Conservation (phyloP, 768 basidiomycete genomes). For the Leucosporidium scottii region DNA sequence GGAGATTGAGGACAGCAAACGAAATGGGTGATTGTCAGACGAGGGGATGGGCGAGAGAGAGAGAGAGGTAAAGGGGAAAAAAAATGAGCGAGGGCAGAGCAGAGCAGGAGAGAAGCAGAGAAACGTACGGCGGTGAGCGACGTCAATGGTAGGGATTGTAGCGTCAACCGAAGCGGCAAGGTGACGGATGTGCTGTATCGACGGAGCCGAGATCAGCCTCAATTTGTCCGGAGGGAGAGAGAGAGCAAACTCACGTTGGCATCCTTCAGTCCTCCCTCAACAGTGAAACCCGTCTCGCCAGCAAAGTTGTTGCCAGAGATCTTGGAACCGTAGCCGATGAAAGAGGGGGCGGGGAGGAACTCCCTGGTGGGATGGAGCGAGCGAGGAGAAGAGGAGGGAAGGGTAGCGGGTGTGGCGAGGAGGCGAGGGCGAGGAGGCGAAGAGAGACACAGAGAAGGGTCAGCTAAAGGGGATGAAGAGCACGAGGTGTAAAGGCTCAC, state of each 20-base stretch:
- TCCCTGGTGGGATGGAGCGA: conserved; percentile 44
- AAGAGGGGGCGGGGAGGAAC: conserved; percentile 47
- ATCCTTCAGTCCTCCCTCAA: conserved; percentile 74
- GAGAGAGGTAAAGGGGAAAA: not conserved
- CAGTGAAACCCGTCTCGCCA: conserved; percentile 63
- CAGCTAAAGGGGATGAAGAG: conserved; percentile 11
- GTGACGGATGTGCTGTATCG: too few species aligned
- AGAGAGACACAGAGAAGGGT: too few species aligned
- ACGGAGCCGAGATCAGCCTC: too few species aligned
- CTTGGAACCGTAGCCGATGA: conserved; percentile 50
- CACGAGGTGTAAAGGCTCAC: conserved; percentile 21
- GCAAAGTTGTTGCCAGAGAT: conserved; percentile 71
- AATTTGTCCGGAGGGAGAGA: too few species aligned
- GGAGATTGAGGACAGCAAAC: too few species aligned
- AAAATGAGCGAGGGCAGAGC: not conserved
- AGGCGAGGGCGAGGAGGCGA: too few species aligned
- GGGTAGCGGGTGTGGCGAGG: conserved; percentile 23
- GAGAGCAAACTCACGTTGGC: conserved; percentile 46
- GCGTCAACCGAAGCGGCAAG: not conserved
- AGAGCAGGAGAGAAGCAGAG: not conserved
- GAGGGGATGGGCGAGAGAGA: not conserved
- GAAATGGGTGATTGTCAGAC: too few species aligned
- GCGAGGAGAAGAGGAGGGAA: not conserved
- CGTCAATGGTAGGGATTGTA: conserved; percentile 41
- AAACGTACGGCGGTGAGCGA: conserved; percentile 12